Base-by-base conservation (phyloP, 352 stramenopile species). In the Pythium angustatum region DNA sequence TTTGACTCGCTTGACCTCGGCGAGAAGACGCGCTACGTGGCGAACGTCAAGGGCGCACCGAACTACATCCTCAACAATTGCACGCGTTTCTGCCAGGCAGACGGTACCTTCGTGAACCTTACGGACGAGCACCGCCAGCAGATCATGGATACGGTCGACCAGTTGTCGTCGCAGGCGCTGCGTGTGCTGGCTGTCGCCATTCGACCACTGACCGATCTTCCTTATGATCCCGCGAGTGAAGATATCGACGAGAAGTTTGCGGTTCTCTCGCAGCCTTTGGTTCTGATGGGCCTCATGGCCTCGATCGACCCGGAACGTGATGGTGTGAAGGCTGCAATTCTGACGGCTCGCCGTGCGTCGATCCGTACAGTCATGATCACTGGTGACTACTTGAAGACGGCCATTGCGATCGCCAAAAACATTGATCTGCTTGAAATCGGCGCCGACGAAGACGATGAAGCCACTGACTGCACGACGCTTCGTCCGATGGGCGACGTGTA, bases 331-430 rank as follows among this genome's bases (percentile, higher is more conserved):
- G 71, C 79, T 9, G 81, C 85, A 0, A 87, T 94, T 49, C 57
- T 63, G 0, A 78, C 41, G 5, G 75, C 75, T n/a, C 78, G 78
- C 2, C 58, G 57, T 19, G 78, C 78, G 3, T 87, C 70, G 3
- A 87, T 94, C 38, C 83, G 81, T 15, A 93, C 85, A 0, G 77
- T 96, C 15, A 98, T 99, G 92, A 90, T 98, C 52, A 99, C 96
- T 3, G 94, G 96, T 26, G 97, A 99, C 74, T 96, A 96, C 49
- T 81, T 98, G 51, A 94, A 97, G 66, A 99, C 96, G 6, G 96
- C 96, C 2, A 58, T 98, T 5, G 92, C 94, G 3, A 98, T 99
- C 67, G 95, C 92, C 12, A 86, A 84, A 54, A 83, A 97, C 66
- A 96, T 98, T 51, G 92, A 96, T 7, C 86, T 99, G 52, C 72